These are phyloP conservation scores for Senecio squalidus DNA, from an alignment of 140 eudicot genomes.

Conservation along the genomic window DNA sequence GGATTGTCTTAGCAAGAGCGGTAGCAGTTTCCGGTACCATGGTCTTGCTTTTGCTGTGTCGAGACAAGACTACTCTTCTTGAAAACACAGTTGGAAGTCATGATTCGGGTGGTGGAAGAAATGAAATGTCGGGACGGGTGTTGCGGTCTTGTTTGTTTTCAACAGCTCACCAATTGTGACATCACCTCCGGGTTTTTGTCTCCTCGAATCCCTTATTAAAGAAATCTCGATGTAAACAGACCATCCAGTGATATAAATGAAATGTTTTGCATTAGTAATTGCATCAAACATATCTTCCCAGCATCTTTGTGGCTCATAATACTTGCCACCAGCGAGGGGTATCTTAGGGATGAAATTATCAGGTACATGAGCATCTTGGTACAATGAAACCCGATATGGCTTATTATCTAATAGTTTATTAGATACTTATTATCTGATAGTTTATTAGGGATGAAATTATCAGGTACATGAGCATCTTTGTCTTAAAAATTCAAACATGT, in stretches of 20 bases:
- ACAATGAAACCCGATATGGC: conserved; percentile 49
- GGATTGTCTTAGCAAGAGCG: conserved; percentile 45
- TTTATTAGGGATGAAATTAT: too few species aligned
- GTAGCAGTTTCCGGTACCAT: conserved; percentile 50
- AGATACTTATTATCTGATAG: too few species aligned
- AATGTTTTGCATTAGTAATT: too few species aligned
- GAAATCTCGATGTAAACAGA: too few species aligned
- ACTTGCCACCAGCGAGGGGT: conserved; percentile 49
- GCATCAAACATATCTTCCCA: conserved; percentile 19
- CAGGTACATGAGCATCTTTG: too few species aligned
- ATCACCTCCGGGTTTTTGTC: too few species aligned
- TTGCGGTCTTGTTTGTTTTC: conserved; percentile 48
- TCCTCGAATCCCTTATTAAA: too few species aligned
- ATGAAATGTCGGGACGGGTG: background rate
- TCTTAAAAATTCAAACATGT: too few species aligned
- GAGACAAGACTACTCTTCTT: conserved; percentile 13
- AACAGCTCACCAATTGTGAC: background rate
- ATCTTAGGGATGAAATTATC: conserved; percentile 65
- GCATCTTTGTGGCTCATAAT: conserved; percentile 57
- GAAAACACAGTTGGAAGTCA: conserved; percentile 3
- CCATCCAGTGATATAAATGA: too few species aligned
- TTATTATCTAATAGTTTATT: too few species aligned
- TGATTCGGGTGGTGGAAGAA: conserved; percentile 9
- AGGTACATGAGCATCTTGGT: conserved; percentile 59
- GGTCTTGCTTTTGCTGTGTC: conserved; percentile 31